These are phyloP conservation scores for Juglanconis oblonga DNA, from an alignment of 2,329 filamentous ascomycete genomes.

Conservation along the genomic window DNA sequence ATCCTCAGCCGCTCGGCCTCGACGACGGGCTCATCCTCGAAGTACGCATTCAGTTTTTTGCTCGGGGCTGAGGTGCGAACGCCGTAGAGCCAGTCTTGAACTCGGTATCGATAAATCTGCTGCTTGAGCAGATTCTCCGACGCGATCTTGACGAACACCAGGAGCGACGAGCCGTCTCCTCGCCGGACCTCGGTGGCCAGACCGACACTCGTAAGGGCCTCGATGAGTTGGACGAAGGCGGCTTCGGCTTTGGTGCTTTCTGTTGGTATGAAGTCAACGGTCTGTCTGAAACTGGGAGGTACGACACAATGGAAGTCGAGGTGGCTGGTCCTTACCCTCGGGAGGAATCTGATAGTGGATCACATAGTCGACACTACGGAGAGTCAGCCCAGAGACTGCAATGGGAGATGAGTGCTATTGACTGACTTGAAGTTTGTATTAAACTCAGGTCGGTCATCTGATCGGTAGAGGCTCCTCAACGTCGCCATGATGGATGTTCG, in stretches of 20 bases:
- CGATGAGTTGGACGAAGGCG: conserved; percentile 74
- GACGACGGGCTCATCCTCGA: conserved; percentile 73
- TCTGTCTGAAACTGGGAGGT: background rate
- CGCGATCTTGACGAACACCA: conserved; percentile 80
- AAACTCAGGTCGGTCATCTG: conserved; percentile 24
- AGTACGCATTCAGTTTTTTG: conserved; percentile 65
- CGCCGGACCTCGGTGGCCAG: conserved; percentile 83
- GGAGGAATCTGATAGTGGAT: conserved; percentile 73
- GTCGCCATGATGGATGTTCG: conserved; percentile 29
- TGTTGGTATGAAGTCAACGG: conserved; percentile 29
- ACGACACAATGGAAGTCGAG: background rate
- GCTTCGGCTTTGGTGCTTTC: conserved; percentile 68
- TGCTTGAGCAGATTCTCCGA: conserved; percentile 71
- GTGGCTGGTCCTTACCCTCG: conserved; percentile 49
- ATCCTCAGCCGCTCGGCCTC: conserved; percentile 86
- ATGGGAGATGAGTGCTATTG: background rate
- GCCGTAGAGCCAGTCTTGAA: conserved; percentile 92
- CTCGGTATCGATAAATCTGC: conserved; percentile 81
- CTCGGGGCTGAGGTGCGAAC: conserved; percentile 75
- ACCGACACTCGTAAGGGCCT: conserved; percentile 74
- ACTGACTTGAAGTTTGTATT: conserved; percentile 40
- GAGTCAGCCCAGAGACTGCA: conserved; percentile 14
- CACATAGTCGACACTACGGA: conserved; percentile 76
- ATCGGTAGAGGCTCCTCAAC: conserved; percentile 30
- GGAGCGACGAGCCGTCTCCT: conserved; percentile 69